Evolutionary conservation across 805 yeast genomes (phyloP).

Genomic region (Candida succiphila): DNA sequence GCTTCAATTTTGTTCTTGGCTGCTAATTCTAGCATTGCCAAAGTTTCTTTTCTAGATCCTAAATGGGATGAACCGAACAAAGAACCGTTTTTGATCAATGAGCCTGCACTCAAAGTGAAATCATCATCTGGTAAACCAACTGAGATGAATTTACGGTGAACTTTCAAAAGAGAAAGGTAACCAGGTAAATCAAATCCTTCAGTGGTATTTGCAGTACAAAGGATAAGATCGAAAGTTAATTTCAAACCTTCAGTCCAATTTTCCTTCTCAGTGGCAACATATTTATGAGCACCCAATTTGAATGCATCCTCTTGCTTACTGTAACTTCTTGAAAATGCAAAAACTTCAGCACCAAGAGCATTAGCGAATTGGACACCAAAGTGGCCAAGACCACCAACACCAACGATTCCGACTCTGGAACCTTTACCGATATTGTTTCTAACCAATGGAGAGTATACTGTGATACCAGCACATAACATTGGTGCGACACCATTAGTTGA

Average conservation of each 20-base stretch:
- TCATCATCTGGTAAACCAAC: constrained; percentile 59
- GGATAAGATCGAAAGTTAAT: constrained; percentile 36
- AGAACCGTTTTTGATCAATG: constrained; percentile 34
- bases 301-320: constrained; percentile 41
- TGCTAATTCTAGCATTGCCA: constrained; percentile 58
- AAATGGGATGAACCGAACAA: constrained; percentile 48
- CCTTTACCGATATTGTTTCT: constrained; percentile 29
- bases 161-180: constrained; percentile 41
- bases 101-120: constrained; percentile 29
- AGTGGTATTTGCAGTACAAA: constrained; percentile 44
- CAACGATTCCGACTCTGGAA: constrained; percentile 44
- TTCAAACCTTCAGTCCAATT: constrained; percentile 23
- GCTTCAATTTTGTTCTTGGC: constrained; percentile 47
- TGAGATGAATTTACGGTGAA: constrained; percentile 47
- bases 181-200: constrained; percentile 37
- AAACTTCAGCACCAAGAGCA: constrained; percentile 56
- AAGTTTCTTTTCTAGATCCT: constrained; percentile 57
- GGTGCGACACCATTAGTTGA: constrained; percentile 56
- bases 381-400: constrained; percentile 64
- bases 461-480: constrained; percentile 69
- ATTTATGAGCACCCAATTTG: constrained; percentile 48
- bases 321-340: constrained; percentile 41
- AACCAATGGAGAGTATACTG: constrained; percentile 59
- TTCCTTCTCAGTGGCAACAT: constrained; percentile 35
- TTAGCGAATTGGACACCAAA: constrained; percentile 47